Evolutionary conservation across 306 rosid species (phyloP).

Genomic region (Cicer cuneatum): DNA sequence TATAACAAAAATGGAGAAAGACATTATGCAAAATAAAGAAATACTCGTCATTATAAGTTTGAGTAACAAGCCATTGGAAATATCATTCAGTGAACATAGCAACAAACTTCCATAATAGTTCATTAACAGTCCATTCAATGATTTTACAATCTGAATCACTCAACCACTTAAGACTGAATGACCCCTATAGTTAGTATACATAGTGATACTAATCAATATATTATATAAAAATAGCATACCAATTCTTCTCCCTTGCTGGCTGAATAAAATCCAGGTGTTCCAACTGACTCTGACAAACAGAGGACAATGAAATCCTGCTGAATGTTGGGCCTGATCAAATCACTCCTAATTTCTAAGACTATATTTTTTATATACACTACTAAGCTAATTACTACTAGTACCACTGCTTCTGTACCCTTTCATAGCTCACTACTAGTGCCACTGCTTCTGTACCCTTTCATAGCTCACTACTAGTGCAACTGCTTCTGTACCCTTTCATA

Average conservation of each 20-base stretch:
- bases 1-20: neutral
- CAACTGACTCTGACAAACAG: conserved; percentile 58
- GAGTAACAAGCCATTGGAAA: conserved; percentile 27
- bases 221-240: conserved; percentile 55
- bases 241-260: conserved; percentile 58
- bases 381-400: conserved; percentile 58
- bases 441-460: conserved; percentile 47
- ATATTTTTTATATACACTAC: conserved; percentile 78
- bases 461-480: no score
- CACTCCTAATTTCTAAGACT: conserved; percentile 66
- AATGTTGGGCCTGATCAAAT: conserved; percentile 56
- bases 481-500: conserved; percentile 56
- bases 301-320: conserved; percentile 59
- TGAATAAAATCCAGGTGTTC: conserved; percentile 58
- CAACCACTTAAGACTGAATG: conserved; percentile 62
- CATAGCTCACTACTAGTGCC: conserved; percentile 65
- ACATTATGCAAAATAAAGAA: conserved; percentile 1
- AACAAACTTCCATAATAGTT: conserved; percentile 47
- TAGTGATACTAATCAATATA: conserved; percentile 43
- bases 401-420: conserved; percentile 51
- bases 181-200: conserved; percentile 61
- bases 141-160: conserved; percentile 62
- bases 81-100: conserved; percentile 37
- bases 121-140: conserved; percentile 51
- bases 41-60: neutral